phyloP scores from a whole-genome alignment of 345 rosid genomes.

The Syzygium jambos region DNA sequence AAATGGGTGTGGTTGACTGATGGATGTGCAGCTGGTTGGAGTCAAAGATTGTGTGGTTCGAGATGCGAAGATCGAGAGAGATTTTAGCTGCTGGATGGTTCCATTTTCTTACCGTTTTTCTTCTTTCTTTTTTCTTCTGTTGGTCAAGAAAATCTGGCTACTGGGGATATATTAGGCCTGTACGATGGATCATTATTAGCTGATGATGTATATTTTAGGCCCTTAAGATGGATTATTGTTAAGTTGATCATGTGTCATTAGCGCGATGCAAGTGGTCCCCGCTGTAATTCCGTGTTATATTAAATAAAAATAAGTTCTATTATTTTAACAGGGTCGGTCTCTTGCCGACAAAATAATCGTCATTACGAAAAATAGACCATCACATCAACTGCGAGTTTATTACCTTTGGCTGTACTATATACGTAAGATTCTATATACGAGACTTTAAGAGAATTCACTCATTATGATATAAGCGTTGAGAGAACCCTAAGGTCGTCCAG shows the following conservation, averaged over 20 bases:
- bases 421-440: neutral
- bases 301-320: neutral
- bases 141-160: neutral
- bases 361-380: neutral
- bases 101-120: neutral
- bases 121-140: neutral
- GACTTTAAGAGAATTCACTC: too few species aligned
- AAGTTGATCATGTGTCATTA: neutral
- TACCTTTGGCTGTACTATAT: neutral
- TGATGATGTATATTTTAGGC: neutral
- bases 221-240: neutral
- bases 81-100: neutral
- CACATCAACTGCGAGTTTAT: neutral
- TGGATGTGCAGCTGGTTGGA: neutral
- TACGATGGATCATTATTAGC: neutral
- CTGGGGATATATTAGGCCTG: neutral
- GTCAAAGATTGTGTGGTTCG: neutral
- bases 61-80: neutral
- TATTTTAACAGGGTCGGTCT: neutral
- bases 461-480: too few species aligned
- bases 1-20: neutral
- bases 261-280: neutral
- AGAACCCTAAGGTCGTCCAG: neutral
- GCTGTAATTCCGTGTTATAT: neutral
- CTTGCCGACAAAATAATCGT: neutral